These are phyloP conservation scores for Corymbia calophylla DNA, from an alignment of 441 rosid genomes.

Conservation along the genomic window DNA sequence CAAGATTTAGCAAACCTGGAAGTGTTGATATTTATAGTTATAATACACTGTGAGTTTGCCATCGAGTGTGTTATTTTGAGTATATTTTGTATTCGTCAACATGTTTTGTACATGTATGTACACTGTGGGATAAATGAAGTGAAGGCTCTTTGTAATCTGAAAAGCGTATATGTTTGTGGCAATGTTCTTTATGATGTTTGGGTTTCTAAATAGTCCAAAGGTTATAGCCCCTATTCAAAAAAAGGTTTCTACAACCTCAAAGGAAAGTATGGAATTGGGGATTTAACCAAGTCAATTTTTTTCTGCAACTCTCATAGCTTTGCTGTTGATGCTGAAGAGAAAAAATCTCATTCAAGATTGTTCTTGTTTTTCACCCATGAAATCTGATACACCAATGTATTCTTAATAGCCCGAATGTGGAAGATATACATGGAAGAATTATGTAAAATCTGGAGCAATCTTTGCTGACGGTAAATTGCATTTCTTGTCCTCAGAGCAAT, in stretches of 20 bases:
- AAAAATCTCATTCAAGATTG: background rate
- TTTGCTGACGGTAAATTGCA: background rate
- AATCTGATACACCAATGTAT: background rate
- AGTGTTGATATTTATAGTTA: background rate
- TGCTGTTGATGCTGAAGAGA: too few species aligned
- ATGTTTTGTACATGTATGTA: background rate
- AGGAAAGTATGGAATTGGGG: background rate
- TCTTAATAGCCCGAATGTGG: background rate
- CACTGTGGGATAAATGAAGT: background rate
- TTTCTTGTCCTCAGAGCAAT: background rate
- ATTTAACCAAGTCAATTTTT: background rate
- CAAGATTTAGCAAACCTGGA: rapidly evolving
- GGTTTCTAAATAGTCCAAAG: background rate
- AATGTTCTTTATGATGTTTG: background rate
- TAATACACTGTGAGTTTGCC: rapidly evolving
- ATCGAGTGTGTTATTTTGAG: background rate
- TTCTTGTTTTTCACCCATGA: background rate
- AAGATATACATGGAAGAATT: background rate
- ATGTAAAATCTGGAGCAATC: background rate
- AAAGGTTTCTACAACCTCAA: background rate
- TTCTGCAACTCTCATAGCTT: background rate
- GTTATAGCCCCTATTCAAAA: background rate
- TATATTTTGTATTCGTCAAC: too few species aligned
- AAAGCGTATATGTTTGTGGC: background rate
- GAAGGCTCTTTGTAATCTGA: background rate